These are phyloP conservation scores for Rhizoclosmatium globosum DNA, from an alignment of 192 early-diverging fungal species.

Conservation along the genomic window DNA sequence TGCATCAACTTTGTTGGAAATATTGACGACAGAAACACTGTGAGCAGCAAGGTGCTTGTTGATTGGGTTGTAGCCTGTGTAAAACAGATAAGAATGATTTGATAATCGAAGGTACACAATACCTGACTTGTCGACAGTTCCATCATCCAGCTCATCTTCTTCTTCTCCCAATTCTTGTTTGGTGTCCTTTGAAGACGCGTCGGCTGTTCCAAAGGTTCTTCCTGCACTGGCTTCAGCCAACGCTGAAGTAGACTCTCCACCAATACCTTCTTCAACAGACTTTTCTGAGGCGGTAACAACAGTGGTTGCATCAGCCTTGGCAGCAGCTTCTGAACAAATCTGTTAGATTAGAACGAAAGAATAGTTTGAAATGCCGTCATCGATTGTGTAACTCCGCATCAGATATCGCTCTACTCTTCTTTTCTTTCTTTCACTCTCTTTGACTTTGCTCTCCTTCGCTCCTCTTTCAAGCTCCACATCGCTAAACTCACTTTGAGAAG, in stretches of 20 bases:
- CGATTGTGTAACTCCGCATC: neutral
- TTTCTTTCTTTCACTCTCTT: neutral
- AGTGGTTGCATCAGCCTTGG: neutral
- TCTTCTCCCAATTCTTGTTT: no score
- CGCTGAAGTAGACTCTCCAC: neutral
- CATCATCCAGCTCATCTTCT: neutral
- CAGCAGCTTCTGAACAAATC: no score
- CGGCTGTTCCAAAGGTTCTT: neutral
- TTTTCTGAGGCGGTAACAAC: constrained; percentile 10
- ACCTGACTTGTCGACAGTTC: neutral
- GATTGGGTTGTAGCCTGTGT: constrained; percentile 43
- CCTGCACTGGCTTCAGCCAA: constrained; percentile 10
- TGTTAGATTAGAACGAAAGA: neutral
- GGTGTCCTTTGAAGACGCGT: neutral
- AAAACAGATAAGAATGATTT: neutral
- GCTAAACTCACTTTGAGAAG: neutral
- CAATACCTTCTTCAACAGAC: neutral
- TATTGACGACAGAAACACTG: constrained; percentile 84
- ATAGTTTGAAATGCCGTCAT: neutral
- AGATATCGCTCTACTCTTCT: neutral
- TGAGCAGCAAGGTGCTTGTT: constrained; percentile 63
- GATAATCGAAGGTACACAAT: neutral
- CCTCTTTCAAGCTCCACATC: neutral
- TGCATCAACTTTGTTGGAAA: constrained; percentile 86
- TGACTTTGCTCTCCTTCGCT: neutral